Conservation (phyloP, 306 rosid genomes). For the Cotoneaster glaucophyllus region DNA sequence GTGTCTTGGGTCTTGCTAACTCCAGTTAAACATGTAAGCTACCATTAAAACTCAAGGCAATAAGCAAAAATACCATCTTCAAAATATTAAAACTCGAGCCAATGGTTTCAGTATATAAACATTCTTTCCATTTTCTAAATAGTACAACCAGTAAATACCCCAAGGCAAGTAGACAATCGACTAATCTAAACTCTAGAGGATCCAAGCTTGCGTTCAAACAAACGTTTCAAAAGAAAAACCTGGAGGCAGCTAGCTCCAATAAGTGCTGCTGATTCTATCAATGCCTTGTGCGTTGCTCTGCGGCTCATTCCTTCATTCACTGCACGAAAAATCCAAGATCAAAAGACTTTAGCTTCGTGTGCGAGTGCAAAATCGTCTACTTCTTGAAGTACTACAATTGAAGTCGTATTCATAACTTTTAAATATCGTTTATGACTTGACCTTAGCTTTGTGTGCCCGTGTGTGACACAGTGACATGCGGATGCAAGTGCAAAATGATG, state of each 20-base stretch:
- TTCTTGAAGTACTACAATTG: neutral
- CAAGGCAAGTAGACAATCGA: neutral
- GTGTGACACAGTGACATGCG: neutral
- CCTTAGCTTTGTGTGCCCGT: neutral
- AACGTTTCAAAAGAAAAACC: slow-evolving; percentile 67
- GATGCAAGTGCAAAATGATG: neutral
- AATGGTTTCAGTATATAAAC: neutral
- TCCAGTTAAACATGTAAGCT: neutral
- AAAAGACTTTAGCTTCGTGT: neutral
- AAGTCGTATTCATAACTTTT: neutral
- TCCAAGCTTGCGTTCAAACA: slow-evolving; percentile 77
- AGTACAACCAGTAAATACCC: slow-evolving; percentile 17
- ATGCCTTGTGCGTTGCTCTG: slow-evolving; percentile 74
- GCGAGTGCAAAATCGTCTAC: neutral
- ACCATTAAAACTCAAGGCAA: slow-evolving; percentile 2
- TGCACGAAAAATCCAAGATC: slow-evolving; percentile 30
- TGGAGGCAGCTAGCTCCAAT: slow-evolving; percentile 74
- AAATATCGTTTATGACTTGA: neutral
- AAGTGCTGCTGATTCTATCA: slow-evolving; percentile 68
- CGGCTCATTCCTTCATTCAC: slow-evolving; percentile 85
- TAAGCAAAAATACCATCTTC: slow-evolving; percentile 5
- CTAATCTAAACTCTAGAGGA: slow-evolving; percentile 59
- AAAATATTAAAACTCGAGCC: neutral
- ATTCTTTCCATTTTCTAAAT: slow-evolving; percentile 1
- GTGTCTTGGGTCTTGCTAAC: neutral